Conservation (phyloP, 2,329 filamentous ascomycete species). For the Graphium sp. region DNA sequence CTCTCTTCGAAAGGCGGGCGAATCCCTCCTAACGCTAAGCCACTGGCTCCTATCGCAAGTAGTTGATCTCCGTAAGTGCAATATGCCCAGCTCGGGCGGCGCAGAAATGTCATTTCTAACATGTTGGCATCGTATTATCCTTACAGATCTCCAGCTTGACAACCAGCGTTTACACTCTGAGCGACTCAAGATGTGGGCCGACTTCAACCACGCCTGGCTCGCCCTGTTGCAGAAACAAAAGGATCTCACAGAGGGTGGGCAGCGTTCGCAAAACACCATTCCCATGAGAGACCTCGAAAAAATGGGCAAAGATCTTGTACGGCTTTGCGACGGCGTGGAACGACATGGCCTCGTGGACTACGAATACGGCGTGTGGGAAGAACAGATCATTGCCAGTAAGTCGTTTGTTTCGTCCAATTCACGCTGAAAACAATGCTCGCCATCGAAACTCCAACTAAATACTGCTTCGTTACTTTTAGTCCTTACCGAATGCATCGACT, state of each 20-base stretch:
- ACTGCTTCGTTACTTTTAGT: slow-evolving; percentile 5
- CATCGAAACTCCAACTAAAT: neutral
- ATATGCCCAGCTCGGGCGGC: neutral
- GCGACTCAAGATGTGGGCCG: slow-evolving; percentile 73
- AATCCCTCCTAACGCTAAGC: slow-evolving; percentile 33
- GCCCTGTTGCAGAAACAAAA: slow-evolving; percentile 4
- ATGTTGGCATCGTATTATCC: too few relatives aligned
- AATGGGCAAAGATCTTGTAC: slow-evolving; percentile 68
- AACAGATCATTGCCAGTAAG: slow-evolving; percentile 73
- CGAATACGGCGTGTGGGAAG: slow-evolving; percentile 91
- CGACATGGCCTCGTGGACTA: slow-evolving; percentile 93
- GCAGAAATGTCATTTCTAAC: too few relatives aligned
- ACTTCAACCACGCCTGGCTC: slow-evolving; percentile 63
- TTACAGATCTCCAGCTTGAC: slow-evolving; percentile 6
- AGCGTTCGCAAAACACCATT: slow-evolving; percentile 46
- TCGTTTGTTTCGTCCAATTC: too few relatives aligned
- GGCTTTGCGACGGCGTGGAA: slow-evolving; percentile 74
- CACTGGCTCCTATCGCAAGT: slow-evolving; percentile 40
- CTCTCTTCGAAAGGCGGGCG: slow-evolving; percentile 29
- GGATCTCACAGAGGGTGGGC: slow-evolving; percentile 14
- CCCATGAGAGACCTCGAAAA: slow-evolving; percentile 52
- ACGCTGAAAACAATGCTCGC: too few relatives aligned
- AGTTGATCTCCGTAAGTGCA: slow-evolving; percentile 32
- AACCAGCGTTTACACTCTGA: slow-evolving; percentile 22
- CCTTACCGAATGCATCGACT: slow-evolving; percentile 13